Base-by-base conservation (phyloP, 2,329 filamentous ascomycete species). In the Apiospora aurea region DNA sequence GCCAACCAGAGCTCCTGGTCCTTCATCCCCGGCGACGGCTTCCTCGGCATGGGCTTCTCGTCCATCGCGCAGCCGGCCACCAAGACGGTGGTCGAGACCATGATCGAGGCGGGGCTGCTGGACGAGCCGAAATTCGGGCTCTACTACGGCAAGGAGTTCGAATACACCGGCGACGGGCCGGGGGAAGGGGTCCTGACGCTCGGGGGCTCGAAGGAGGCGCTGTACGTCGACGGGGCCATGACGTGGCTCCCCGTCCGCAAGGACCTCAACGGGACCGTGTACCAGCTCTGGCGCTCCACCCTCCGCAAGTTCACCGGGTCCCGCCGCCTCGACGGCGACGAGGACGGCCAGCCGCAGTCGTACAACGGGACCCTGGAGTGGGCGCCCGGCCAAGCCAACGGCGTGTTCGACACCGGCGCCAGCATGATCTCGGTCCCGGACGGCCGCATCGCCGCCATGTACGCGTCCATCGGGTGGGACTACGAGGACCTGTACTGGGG, bases 321-420 rank as follows among this genome's bases (percentile, higher is more conserved):
- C 41, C 66, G 66, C 13, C 29, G 16, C 14, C 13, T 4, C 44
- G 2, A 10, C 18, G n/a, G 6, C 10, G 53, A 61, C 16, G 38
- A 66, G 49, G 68, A 67, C 49, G 57, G 69, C 73, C 72, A 1
- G 7, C 38, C 38, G 69, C 71, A 29, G 26, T 38, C 34, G 38
- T 44, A 72, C 49, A 72, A 72, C 29, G 21, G 71, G 8, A 26
- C 49, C 24, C 72, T 70, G 10, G 76, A 47, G 16, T 64, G 47
- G 41, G 51, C 18, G 14, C 41, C n/a, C 10, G 70, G 43, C 44
- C 43, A 66, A n/a, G 70, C 43, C 67, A 44, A 57, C n/a, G 73
- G 75, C n/a, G 76, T 82, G 41, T 82, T 82, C 51, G 81, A 82
- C 73, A 83, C 80, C 0, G 80, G 80, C n/a, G 78, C 77, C 1